These are phyloP conservation scores for Paramyrothecium sp. DNA, from an alignment of 2,329 filamentous ascomycete species.

Conservation along the genomic window DNA sequence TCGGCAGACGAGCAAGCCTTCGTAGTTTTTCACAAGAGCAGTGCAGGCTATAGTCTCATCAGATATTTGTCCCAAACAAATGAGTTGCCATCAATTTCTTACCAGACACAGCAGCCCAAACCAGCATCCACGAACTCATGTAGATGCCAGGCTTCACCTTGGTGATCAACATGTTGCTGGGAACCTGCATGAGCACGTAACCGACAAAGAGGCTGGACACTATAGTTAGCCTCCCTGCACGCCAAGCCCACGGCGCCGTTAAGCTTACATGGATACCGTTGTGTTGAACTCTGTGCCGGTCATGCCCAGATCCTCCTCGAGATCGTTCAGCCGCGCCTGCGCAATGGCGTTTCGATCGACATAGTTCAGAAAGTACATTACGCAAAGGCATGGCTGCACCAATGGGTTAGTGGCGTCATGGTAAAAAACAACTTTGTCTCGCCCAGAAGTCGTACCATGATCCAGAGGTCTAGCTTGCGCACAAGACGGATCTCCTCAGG, in stretches of 20 bases:
- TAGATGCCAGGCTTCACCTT: conserved; percentile 39
- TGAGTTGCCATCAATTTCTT: no score
- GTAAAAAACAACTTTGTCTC: neutral
- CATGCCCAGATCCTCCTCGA: conserved; percentile 50
- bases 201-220: conserved; percentile 33
- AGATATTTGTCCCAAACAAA: no score
- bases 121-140: conserved; percentile 38
- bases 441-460: conserved; percentile 31
- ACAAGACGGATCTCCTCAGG: conserved; percentile 37
- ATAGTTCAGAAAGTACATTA: conserved; percentile 44
- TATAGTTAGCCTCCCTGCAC: conserved; percentile 1
- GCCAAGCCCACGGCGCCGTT: neutral
- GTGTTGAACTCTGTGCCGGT: conserved; percentile 54
- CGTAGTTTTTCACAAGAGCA: conserved; percentile 31
- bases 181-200: conserved; percentile 40
- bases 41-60: conserved; percentile 23
- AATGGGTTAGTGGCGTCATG: neutral
- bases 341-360: conserved; percentile 45
- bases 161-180: conserved; percentile 41
- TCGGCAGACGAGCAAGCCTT: conserved; percentile 30
- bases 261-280: conserved; percentile 33
- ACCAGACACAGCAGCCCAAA: conserved; percentile 38
- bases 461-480: conserved; percentile 37
- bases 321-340: conserved; percentile 43
- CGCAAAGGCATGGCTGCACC: conserved; percentile 25